phyloP scores from a whole-genome alignment of 352 stramenopile species.

The Globisporangium ultimum region DNA sequence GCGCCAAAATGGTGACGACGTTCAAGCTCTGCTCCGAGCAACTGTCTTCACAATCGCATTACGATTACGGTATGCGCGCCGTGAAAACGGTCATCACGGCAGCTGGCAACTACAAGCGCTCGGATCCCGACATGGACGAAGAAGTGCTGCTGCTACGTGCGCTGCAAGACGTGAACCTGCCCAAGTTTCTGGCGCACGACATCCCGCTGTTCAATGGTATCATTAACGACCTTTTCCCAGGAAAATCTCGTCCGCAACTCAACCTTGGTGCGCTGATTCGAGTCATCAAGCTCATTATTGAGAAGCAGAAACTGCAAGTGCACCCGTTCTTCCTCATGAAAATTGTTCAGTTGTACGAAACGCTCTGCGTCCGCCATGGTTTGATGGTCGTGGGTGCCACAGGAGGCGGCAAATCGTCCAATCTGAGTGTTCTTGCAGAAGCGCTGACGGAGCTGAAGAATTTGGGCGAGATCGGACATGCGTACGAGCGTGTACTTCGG shows the following conservation, averaged over 20 bases:
- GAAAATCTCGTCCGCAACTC: constrained; percentile 83
- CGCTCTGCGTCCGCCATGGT: constrained; percentile 92
- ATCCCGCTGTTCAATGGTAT: constrained; percentile 94
- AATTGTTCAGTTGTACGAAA: constrained; percentile 94
- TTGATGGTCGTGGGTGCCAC: constrained; percentile 95
- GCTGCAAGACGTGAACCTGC: constrained; percentile 94
- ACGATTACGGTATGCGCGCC: constrained; percentile 96
- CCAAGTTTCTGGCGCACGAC: constrained; percentile 95
- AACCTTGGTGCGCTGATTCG: constrained; percentile 87
- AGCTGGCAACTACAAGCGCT: constrained; percentile 93
- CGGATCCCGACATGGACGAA: constrained; percentile 91
- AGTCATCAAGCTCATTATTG: constrained; percentile 87
- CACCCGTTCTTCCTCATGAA: constrained; percentile 93
- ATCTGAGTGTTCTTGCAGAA: constrained; percentile 83
- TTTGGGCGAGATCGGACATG: constrained; percentile 64
- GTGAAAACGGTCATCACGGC: constrained; percentile 96
- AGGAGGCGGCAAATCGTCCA: constrained; percentile 89
- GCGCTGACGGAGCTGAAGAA: constrained; percentile 86
- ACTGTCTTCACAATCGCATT: constrained; percentile 93
- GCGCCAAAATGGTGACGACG: constrained; percentile 95
- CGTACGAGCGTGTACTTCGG: constrained; percentile 84
- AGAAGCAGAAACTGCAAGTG: constrained; percentile 78
- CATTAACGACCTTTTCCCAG: constrained; percentile 93
- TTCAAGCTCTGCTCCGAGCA: constrained; percentile 96
- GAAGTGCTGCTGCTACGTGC: constrained; percentile 91